A percentile compares a stretch with the other conserved stretches of the same genome.
Conservation (phyloP, 2,329 filamentous ascomycete species). For the Hyphodiscus sp. region DNA sequence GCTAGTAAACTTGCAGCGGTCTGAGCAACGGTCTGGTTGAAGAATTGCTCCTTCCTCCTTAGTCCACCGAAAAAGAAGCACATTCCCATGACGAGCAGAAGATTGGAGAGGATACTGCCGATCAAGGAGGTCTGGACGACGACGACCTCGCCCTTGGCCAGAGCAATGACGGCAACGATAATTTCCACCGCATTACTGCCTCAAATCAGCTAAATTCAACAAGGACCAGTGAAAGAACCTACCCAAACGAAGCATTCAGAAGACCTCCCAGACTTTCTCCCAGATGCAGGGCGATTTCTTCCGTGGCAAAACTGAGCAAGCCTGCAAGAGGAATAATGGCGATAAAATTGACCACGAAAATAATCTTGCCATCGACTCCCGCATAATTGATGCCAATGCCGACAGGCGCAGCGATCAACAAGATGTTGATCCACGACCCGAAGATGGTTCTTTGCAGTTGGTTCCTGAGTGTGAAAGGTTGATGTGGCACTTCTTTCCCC, state of each 20-base stretch:
- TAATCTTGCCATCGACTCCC: conserved; percentile 48
- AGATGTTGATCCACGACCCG: conserved; percentile 79
- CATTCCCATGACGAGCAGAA: conserved; percentile 84
- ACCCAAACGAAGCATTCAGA: conserved; percentile 85
- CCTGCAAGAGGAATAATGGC: conserved; percentile 87
- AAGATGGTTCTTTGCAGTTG: conserved; percentile 71
- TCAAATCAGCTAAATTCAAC: conserved; percentile 13
- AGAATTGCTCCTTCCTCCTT: conserved; percentile 73
- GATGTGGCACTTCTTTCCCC: conserved; percentile 36
- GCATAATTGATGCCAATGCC: conserved; percentile 72
- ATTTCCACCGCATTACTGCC: conserved; percentile 75
- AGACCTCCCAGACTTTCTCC: conserved; percentile 85
- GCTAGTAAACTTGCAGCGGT: conserved; percentile 70
- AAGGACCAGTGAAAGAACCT: conserved; percentile 9
- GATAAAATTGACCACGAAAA: conserved; percentile 89
- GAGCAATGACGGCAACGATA: conserved; percentile 80
- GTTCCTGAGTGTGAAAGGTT: conserved; percentile 50
- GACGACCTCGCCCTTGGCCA: conserved; percentile 58
- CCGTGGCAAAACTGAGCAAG: conserved; percentile 81
- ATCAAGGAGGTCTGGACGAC: conserved; percentile 93
- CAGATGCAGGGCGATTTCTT: conserved; percentile 75
- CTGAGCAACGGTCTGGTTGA: conserved; percentile 88
- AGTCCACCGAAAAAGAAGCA: conserved; percentile 75
- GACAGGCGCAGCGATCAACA: conserved; percentile 70
- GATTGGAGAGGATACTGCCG: conserved; percentile 84